phyloP scores from a whole-genome alignment of 1,139 yeast species.

The Lizanozyma gosingica region DNA sequence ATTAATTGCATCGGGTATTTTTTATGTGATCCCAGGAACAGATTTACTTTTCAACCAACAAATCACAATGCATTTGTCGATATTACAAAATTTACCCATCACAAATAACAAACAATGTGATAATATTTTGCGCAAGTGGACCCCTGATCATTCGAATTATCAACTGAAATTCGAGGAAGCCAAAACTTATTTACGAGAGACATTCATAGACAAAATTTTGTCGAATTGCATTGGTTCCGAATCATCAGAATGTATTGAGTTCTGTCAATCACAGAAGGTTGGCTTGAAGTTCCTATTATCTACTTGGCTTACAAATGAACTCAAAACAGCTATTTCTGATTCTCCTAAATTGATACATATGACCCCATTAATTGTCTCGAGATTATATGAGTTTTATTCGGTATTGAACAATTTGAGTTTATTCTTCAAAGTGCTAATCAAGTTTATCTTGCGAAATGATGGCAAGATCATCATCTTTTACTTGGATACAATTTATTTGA shows the following conservation, averaged over 20 bases:
- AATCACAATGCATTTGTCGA: slow-evolving; percentile 29
- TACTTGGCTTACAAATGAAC: slow-evolving; percentile 34
- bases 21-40: slow-evolving; percentile 38
- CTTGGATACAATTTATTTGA: slow-evolving; percentile 31
- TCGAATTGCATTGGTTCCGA: slow-evolving; percentile 8
- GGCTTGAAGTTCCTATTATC: slow-evolving; percentile 37
- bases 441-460: slow-evolving; percentile 30
- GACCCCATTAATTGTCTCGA: slow-evolving; percentile 22
- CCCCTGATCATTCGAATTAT: slow-evolving; percentile 24
- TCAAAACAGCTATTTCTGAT: slow-evolving; percentile 20
- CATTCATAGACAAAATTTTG: slow-evolving; percentile 18
- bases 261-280: slow-evolving; percentile 19
- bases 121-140: slow-evolving; percentile 37
- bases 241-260: slow-evolving; percentile 9
- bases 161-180: slow-evolving; percentile 22
- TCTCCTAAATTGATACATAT: slow-evolving; percentile 32
- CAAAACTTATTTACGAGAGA: slow-evolving; percentile 15
- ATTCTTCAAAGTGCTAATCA: slow-evolving; percentile 33
- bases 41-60: slow-evolving; percentile 2
- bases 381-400: slow-evolving; percentile 25
- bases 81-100: slow-evolving; percentile 48
- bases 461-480: slow-evolving; percentile 33
- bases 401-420: slow-evolving; percentile 29
- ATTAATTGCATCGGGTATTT: slow-evolving; percentile 74
- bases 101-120: slow-evolving; percentile 43